A percentile compares a stretch with the other conserved stretches of the same genome.
Conservation (phyloP, 2,329 filamentous ascomycete species). For the Thyridium curvatum region DNA sequence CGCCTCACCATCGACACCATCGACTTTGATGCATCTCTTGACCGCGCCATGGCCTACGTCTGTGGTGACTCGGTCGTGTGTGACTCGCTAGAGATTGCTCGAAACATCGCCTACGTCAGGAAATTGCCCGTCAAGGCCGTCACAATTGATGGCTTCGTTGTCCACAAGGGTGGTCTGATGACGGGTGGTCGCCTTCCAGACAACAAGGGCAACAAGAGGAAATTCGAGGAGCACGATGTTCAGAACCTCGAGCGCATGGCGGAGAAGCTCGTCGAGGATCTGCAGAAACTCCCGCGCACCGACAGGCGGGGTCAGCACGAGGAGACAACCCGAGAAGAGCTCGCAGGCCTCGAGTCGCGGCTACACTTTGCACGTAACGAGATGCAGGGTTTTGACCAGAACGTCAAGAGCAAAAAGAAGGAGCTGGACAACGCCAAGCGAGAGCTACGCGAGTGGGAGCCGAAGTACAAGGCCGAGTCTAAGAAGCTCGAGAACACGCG, state of each 20-base stretch:
- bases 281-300: conserved; percentile 72
- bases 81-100: conserved; percentile 79
- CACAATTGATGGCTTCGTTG: conserved; percentile 89
- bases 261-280: conserved; percentile 69
- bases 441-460: conserved; percentile 69
- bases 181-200: conserved; percentile 84
- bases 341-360: conserved; percentile 73
- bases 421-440: conserved; percentile 68
- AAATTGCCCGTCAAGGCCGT: conserved; percentile 89
- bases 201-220: conserved; percentile 66
- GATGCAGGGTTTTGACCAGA: conserved; percentile 70
- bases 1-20: conserved; percentile 93
- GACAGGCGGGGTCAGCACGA: conserved; percentile 72
- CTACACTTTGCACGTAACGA: conserved; percentile 69
- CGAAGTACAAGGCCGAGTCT: conserved; percentile 70
- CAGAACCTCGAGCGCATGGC: conserved; percentile 75
- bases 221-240: conserved; percentile 86
- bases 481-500: conserved; percentile 57
- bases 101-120: conserved; percentile 80
- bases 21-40: conserved; percentile 81
- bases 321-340: conserved; percentile 72
- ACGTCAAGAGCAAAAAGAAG: conserved; percentile 76
- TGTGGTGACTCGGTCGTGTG: conserved; percentile 95
- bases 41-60: conserved; percentile 89
- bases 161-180: conserved; percentile 94